A percentile compares a stretch with the other conserved stretches of the same genome.
These are phyloP conservation scores for Aspergillus tubingensis DNA, from an alignment of 2,329 filamentous ascomycete species.

Conservation along the genomic window DNA sequence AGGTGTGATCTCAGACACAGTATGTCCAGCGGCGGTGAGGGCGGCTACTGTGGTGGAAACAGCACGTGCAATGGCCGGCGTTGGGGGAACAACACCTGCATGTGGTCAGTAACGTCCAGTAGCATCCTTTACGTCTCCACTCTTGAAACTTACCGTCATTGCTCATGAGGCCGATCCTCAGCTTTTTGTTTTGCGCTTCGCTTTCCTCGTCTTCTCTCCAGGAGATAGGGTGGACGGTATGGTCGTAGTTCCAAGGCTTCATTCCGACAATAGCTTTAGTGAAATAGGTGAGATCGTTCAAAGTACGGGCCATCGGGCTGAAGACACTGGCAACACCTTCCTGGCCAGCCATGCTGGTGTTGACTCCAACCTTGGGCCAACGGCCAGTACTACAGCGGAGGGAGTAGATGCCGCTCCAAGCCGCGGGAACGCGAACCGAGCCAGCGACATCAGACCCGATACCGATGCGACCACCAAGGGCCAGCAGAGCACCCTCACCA, in stretches of 20 bases:
- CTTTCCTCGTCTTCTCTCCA: constrained; percentile 68
- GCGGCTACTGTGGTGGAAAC: constrained; percentile 70
- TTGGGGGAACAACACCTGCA: constrained; percentile 74
- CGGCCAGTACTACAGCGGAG: constrained; percentile 84
- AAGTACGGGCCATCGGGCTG: constrained; percentile 85
- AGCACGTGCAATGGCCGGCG: constrained; percentile 78
- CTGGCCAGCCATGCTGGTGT: constrained; percentile 88
- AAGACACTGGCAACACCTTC: constrained; percentile 88
- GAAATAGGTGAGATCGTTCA: constrained; percentile 83
- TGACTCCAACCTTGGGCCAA: constrained; percentile 83
- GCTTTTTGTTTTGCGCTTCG: constrained; percentile 62
- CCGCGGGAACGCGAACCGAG: constrained; percentile 81
- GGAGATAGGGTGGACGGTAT: constrained; percentile 78
- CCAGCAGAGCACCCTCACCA: constrained; percentile 79
- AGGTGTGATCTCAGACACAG: constrained; percentile 66
- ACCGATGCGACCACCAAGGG: constrained; percentile 79
- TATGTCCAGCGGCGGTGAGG: constrained; percentile 71
- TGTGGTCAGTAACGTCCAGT: constrained; percentile 14
- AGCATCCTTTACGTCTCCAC: not conserved
- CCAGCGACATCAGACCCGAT: constrained; percentile 91
- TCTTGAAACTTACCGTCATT: constrained; percentile 61
- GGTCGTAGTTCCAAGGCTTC: constrained; percentile 87
- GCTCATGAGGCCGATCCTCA: constrained; percentile 74
- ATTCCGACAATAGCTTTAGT: constrained; percentile 74
- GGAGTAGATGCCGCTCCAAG: constrained; percentile 87